These are phyloP conservation scores for Phytophthora boehmeriae DNA, from an alignment of 352 stramenopile species.

Conservation along the genomic window DNA sequence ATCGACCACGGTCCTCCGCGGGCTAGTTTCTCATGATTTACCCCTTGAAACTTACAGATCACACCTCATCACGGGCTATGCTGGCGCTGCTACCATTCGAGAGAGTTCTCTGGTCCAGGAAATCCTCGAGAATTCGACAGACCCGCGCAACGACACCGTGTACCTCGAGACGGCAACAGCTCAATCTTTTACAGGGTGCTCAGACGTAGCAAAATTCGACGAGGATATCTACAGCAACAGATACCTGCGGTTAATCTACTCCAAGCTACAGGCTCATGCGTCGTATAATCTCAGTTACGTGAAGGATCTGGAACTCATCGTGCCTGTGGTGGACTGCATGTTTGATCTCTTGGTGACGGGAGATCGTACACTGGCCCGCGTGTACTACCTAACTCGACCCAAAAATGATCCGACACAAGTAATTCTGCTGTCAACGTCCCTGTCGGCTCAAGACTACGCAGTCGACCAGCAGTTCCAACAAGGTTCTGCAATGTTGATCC, in stretches of 20 bases:
- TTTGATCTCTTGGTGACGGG: conserved; percentile 24
- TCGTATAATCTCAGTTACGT: conserved; percentile 38
- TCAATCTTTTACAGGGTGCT: conserved; percentile 30
- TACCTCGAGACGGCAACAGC: conserved; percentile 37
- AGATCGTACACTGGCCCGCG: conserved; percentile 18
- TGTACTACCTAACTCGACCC: conserved; percentile 34
- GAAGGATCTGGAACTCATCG: conserved; percentile 35
- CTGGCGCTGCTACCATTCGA: conserved; percentile 27
- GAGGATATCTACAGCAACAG: conserved; percentile 36
- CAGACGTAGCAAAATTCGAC: conserved; percentile 14
- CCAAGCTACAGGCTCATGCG: conserved; percentile 18
- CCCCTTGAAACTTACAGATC: conserved; percentile 15
- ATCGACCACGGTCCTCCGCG: conserved; percentile 19
- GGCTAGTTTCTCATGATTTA: conserved; percentile 23
- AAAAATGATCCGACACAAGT: conserved; percentile 22
- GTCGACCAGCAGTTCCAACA: conserved; percentile 24
- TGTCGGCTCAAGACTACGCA: conserved; percentile 38
- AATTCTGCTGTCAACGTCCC: conserved; percentile 24
- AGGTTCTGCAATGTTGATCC: conserved; percentile 20
- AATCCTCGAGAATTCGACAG: conserved; percentile 26
- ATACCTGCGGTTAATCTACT: conserved; percentile 34
- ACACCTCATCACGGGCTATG: conserved; percentile 34
- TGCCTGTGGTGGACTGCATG: conserved; percentile 47
- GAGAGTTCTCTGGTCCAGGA: conserved; percentile 39
- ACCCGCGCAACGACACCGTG: conserved; percentile 36